phyloP scores from a whole-genome alignment of 495 filamentous ascomycete species.

The Sordaria brevicollis region DNA sequence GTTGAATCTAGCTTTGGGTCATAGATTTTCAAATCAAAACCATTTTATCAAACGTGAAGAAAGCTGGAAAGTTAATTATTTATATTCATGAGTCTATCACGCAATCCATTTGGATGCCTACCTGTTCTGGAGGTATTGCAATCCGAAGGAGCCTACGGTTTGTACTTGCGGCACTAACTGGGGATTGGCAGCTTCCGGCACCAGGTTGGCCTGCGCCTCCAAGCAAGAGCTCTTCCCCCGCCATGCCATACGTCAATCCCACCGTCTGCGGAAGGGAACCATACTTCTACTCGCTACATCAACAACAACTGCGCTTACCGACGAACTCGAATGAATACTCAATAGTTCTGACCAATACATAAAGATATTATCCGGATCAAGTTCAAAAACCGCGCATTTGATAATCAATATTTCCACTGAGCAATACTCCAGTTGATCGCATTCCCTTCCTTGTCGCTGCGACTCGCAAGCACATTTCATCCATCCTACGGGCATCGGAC shows the following conservation, averaged over 20 bases:
- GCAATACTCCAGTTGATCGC: background rate
- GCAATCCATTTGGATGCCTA: background rate
- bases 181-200: background rate
- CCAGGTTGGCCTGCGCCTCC: background rate
- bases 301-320: background rate
- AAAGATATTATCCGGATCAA: background rate
- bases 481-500: background rate
- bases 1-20: background rate
- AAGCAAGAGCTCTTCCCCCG: constrained; percentile 3
- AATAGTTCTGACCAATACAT: background rate
- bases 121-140: background rate
- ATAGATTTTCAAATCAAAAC: too few relatives aligned
- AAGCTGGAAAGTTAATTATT: background rate
- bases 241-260: constrained; percentile 11
- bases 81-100: background rate
- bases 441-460: background rate
- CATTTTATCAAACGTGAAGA: too few relatives aligned
- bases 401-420: background rate
- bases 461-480: background rate
- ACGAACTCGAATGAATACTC: background rate
- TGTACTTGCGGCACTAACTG: background rate
- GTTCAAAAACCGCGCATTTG: background rate
- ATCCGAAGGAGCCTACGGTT: background rate
- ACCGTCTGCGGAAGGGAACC: background rate
- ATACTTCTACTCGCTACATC: background rate